A percentile compares a stretch with the other conserved stretches of the same genome.
Evolutionary conservation across 352 stramenopile genomes (phyloP).

Genomic region (Plasmopara halstedii): DNA sequence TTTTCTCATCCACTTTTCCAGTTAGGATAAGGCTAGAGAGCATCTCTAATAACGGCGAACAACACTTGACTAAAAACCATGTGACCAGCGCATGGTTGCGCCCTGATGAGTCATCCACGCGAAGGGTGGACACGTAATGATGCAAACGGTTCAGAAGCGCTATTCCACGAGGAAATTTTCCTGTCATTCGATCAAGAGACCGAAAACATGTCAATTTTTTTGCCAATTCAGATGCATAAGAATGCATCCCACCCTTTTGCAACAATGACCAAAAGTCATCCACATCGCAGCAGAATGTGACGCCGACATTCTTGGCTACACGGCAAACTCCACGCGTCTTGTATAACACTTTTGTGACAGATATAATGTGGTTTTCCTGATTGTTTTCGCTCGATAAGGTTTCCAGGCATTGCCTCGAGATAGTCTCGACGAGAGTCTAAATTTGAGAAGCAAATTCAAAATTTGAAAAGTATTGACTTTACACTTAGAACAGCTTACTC

Average conservation of each 20-base stretch:
- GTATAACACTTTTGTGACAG: conserved; percentile 24
- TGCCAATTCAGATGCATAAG: neutral
- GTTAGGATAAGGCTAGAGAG: conserved; percentile 43
- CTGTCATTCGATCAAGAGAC: neutral
- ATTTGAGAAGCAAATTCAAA: conserved; percentile 5
- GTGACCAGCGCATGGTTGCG: conserved; percentile 22
- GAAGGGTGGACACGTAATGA: conserved; percentile 21
- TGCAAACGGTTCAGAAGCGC: conserved; percentile 43
- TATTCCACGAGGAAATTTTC: conserved; percentile 45
- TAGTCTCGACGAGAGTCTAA: conserved; percentile 16
- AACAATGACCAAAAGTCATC: conserved; percentile 38
- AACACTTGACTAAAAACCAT: conserved; percentile 54
- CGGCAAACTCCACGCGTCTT: conserved; percentile 30
- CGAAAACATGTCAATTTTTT: conserved; percentile 1
- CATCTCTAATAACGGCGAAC: conserved; percentile 38
- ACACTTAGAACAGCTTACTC: conserved; percentile 24
- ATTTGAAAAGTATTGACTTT: neutral
- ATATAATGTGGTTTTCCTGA: conserved; percentile 11
- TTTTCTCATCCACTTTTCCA: conserved; percentile 33
- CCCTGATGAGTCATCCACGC: conserved; percentile 30
- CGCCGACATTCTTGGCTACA: conserved; percentile 22
- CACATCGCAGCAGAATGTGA: conserved; percentile 24
- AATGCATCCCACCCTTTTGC: conserved; percentile 18
- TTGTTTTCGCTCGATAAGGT: conserved; percentile 3
- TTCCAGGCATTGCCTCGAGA: conserved; percentile 11